A percentile compares a stretch with the other conserved stretches of the same genome.
phyloP scores from a whole-genome alignment of 768 basidiomycete genomes.

The Mycena vitilis region DNA sequence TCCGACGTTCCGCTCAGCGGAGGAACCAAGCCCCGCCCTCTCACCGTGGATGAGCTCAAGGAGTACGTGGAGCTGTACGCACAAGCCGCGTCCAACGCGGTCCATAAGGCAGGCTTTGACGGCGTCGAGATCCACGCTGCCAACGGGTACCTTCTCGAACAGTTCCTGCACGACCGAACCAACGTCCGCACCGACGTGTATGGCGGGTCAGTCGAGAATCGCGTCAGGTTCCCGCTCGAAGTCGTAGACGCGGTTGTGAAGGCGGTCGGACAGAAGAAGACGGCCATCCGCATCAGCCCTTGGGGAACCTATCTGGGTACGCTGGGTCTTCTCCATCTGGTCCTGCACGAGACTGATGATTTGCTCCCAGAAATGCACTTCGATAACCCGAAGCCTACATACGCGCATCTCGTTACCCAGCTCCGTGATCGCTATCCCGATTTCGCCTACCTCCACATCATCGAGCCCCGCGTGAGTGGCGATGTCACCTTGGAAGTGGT shows the following conservation, averaged over 20 bases:
- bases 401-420: neutral
- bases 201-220: neutral
- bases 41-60: neutral
- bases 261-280: neutral
- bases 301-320: neutral
- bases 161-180: neutral
- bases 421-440: neutral
- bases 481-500: neutral
- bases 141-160: neutral
- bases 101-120: neutral
- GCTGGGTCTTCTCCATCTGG: neutral
- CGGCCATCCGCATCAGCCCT: neutral
- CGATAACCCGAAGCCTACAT: neutral
- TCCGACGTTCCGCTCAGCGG: neutral
- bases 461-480: neutral
- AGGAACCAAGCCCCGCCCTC: neutral
- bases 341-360: neutral
- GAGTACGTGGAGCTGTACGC: neutral
- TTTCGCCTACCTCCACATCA: neutral
- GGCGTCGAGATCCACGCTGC: neutral
- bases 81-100: neutral
- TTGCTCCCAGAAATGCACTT: neutral
- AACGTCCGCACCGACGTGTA: neutral
- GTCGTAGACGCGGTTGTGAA: neutral
- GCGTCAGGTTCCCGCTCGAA: neutral